Percentiles rank a stretch among this genome's conserved stretches.
phyloP scores from a whole-genome alignment of 1,284 basidiomycete genomes.

The Ustilago tritici region DNA sequence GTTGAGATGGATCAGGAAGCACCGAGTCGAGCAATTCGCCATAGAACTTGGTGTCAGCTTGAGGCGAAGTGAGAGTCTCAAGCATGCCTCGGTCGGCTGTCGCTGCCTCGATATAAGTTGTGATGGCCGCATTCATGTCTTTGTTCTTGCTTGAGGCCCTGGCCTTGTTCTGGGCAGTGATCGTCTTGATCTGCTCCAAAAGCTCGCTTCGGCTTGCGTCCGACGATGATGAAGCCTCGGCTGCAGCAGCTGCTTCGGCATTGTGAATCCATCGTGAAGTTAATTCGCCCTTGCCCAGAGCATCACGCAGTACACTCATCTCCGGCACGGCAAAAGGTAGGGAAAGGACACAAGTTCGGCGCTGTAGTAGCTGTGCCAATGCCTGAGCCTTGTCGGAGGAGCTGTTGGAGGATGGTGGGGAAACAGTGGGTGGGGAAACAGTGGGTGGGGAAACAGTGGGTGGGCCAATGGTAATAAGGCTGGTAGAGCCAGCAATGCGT shows the following conservation, averaged over 20 bases:
- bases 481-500: slow-evolving; percentile 46
- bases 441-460: too few species aligned
- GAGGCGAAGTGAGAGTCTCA: slow-evolving; percentile 34
- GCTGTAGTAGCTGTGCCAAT: slow-evolving; percentile 35
- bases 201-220: slow-evolving; percentile 22
- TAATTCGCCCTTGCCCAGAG: slow-evolving; percentile 48
- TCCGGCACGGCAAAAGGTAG: slow-evolving; percentile 42
- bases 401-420: slow-evolving; percentile 12
- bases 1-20: slow-evolving; percentile 22
- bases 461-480: slow-evolving; percentile 35
- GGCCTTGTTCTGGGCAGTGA: slow-evolving; percentile 11
- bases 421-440: too few species aligned
- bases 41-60: slow-evolving; percentile 30
- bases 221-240: slow-evolving; percentile 5
- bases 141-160: slow-evolving; percentile 10
- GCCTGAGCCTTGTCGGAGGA: slow-evolving; percentile 29
- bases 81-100: slow-evolving; percentile 38
- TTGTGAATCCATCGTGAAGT: slow-evolving; percentile 33
- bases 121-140: slow-evolving; percentile 19
- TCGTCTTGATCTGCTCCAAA: slow-evolving; percentile 23
- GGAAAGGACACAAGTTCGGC: slow-evolving; percentile 34
- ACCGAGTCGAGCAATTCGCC: slow-evolving; percentile 30
- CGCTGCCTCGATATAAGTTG: slow-evolving; percentile 19
- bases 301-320: slow-evolving; percentile 44
- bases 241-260: not conserved